Percentiles rank a stretch among this genome's conserved stretches.
Conservation (phyloP, 2,329 filamentous ascomycete species). For the Exophiala spinifera region DNA sequence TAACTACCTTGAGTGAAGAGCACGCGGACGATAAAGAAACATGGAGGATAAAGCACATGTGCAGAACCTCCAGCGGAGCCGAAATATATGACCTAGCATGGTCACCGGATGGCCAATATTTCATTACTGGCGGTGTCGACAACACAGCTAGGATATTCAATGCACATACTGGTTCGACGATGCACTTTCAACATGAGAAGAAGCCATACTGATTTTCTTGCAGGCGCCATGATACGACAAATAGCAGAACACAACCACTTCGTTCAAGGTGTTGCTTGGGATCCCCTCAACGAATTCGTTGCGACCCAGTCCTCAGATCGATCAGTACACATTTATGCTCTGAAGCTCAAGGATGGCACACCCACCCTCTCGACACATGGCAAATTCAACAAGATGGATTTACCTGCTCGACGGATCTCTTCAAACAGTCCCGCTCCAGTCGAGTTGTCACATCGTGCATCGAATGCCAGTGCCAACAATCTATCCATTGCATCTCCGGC, state of each 20-base stretch:
- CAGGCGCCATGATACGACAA: slow-evolving; percentile 66
- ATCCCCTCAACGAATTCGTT: slow-evolving; percentile 95
- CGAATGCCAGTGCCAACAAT: slow-evolving; percentile 37
- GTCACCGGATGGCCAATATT: slow-evolving; percentile 95
- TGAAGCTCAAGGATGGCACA: slow-evolving; percentile 94
- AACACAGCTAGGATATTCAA: slow-evolving; percentile 98
- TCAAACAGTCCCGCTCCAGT: slow-evolving; percentile 89
- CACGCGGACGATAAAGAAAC: slow-evolving; percentile 89
- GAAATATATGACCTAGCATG: slow-evolving; percentile 98
- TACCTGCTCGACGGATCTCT: slow-evolving; percentile 86
- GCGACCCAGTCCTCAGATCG: slow-evolving; percentile 97
- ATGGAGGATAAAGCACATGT: slow-evolving; percentile 98
- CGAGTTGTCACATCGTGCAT: slow-evolving; percentile 67
- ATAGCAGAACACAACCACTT: slow-evolving; percentile 98
- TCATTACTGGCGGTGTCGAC: slow-evolving; percentile 99
- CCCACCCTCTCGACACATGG: slow-evolving; percentile 77
- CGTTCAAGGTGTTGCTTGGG: slow-evolving; percentile 97
- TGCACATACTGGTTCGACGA: slow-evolving; percentile 71
- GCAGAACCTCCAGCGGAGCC: slow-evolving; percentile 76
- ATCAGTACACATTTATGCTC: slow-evolving; percentile 93
- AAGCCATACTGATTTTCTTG: slow-evolving; percentile 1
- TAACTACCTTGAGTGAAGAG: slow-evolving; percentile 73
- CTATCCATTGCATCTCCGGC: slow-evolving; percentile 73
- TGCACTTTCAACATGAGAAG: not conserved
- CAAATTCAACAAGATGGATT: slow-evolving; percentile 84